These are phyloP conservation scores for Botryotinia globosa DNA, from an alignment of 2,329 filamentous ascomycete genomes.

Conservation along the genomic window DNA sequence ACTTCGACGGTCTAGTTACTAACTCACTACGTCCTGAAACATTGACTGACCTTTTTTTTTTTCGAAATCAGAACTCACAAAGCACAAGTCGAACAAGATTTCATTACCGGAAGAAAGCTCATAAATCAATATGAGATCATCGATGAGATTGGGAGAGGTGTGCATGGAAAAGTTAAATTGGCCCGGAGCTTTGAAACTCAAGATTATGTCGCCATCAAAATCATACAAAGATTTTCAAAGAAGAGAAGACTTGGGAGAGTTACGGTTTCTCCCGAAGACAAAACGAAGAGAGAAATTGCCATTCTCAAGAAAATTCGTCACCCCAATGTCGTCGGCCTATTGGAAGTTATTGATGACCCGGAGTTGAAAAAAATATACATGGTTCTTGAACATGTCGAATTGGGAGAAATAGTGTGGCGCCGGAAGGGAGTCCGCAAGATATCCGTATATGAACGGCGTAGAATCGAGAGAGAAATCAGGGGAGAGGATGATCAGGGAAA, in stretches of 20 bases:
- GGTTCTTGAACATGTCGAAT: constrained; percentile 90
- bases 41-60: constrained; percentile 27
- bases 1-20: not conserved
- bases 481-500: constrained; percentile 56
- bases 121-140: constrained; percentile 99
- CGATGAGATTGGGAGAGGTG: constrained; percentile 90
- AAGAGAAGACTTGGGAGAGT: constrained; percentile 86
- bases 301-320: constrained; percentile 98
- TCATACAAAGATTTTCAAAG: constrained; percentile 93
- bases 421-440: constrained; percentile 83
- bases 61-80: constrained; percentile 71
- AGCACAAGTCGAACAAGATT: constrained; percentile 85
- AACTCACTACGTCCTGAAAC: not conserved
- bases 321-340: constrained; percentile 90
- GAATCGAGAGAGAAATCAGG: constrained; percentile 70
- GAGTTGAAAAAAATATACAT: constrained; percentile 98
- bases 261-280: constrained; percentile 65
- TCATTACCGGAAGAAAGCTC: constrained; percentile 84
- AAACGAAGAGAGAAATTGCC: constrained; percentile 93
- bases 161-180: constrained; percentile 97
- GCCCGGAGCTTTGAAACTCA: constrained; percentile 74
- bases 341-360: constrained; percentile 97
- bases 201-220: constrained; percentile 93
- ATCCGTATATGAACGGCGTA: constrained; percentile 74
- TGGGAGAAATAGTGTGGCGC: constrained; percentile 92